These are phyloP conservation scores for Grosmannia serpens DNA, from an alignment of 2,329 filamentous ascomycete species.

Conservation along the genomic window DNA sequence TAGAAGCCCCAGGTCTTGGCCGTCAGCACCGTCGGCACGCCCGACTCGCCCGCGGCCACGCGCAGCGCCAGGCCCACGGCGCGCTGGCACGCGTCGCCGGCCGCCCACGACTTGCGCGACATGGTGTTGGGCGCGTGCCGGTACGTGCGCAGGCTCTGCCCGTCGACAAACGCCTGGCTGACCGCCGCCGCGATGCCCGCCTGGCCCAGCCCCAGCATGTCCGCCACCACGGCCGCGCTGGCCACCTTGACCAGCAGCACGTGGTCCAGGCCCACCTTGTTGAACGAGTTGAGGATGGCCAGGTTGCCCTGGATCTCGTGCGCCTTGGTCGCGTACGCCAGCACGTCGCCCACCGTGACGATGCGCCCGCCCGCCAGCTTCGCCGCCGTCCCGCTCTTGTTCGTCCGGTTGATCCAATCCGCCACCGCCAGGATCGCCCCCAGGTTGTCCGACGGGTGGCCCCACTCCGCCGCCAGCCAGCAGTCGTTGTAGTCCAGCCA, in stretches of 20 bases:
- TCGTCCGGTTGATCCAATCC: slow-evolving; percentile 93
- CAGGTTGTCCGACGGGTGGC: slow-evolving; percentile 95
- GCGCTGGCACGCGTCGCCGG: slow-evolving; percentile 92
- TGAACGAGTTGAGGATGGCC: slow-evolving; percentile 95
- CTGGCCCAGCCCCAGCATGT: slow-evolving; percentile 85
- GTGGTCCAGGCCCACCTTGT: slow-evolving; percentile 96
- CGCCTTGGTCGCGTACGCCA: slow-evolving; percentile 98
- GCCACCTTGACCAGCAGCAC: slow-evolving; percentile 97
- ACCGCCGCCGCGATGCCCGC: slow-evolving; percentile 90
- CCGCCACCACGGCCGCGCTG: slow-evolving; percentile 83
- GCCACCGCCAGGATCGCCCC: slow-evolving; percentile 93
- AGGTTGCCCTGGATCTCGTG: slow-evolving; percentile 98
- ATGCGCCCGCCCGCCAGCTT: slow-evolving; percentile 71
- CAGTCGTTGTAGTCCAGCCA: slow-evolving; percentile 99
- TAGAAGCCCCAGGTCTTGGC: slow-evolving; percentile 97
- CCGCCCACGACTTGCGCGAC: slow-evolving; percentile 98
- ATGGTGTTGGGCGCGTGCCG: slow-evolving; percentile 97
- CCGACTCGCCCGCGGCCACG: slow-evolving; percentile 82
- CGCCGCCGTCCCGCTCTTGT: slow-evolving; percentile 31
- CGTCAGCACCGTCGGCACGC: slow-evolving; percentile 83
- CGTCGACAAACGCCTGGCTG: slow-evolving; percentile 95
- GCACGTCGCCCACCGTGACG: slow-evolving; percentile 78
- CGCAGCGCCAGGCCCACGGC: slow-evolving; percentile 86
- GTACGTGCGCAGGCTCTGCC: slow-evolving; percentile 92
- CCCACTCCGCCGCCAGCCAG: slow-evolving; percentile 90